Conservation (phyloP, 2,329 filamentous ascomycete genomes). For the Sporothrix humicola region DNA sequence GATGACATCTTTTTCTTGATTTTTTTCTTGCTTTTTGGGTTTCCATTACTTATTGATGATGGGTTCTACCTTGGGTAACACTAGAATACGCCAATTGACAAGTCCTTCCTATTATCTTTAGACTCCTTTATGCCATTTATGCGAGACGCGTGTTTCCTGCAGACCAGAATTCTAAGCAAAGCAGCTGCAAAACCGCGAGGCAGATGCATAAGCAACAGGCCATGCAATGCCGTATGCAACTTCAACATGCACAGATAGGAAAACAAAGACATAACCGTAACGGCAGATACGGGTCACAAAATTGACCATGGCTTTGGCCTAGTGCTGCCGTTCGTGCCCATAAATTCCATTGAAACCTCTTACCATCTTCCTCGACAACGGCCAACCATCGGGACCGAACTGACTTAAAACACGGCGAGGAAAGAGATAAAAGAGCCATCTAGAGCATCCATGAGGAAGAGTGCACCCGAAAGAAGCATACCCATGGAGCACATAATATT, state of each 20-base stretch:
- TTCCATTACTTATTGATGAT: too few species aligned
- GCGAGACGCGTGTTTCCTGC: slow-evolving; percentile 21
- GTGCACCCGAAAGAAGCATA: background rate
- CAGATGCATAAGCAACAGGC: background rate
- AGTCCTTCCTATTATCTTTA: background rate
- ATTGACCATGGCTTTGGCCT: background rate
- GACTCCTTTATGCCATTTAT: background rate
- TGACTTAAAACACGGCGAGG: background rate
- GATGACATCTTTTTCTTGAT: too few species aligned
- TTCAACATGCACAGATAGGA: background rate
- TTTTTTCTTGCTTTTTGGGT: too few species aligned
- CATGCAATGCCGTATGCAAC: background rate
- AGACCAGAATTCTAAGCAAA: background rate
- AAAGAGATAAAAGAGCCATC: background rate
- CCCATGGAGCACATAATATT: background rate
- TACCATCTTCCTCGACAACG: background rate
- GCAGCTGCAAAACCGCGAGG: background rate
- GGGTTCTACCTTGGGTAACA: background rate
- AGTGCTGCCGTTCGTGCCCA: background rate
- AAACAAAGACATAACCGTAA: background rate
- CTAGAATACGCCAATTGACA: background rate
- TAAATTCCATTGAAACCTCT: too few species aligned
- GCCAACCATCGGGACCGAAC: background rate
- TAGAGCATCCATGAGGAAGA: background rate
- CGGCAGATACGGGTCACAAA: background rate